Percentiles rank a stretch among this genome's conserved stretches.
phyloP scores from a whole-genome alignment of 2,329 filamentous ascomycete genomes.

The Colletotrichum orchidophilum region DNA sequence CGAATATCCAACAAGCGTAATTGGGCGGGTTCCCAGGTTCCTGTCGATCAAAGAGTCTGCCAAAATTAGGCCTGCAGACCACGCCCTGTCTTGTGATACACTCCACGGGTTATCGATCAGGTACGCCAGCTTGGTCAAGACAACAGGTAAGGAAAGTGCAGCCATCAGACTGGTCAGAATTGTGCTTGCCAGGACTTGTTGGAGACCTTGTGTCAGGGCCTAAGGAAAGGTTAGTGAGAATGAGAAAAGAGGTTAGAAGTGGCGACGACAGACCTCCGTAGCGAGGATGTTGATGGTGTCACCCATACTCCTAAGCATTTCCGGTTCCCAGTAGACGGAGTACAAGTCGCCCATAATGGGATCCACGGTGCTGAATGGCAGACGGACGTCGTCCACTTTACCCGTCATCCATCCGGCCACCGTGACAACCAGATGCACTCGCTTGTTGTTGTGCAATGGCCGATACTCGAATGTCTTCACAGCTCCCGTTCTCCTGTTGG shows the following conservation, averaged over 20 bases:
- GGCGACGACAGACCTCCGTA: constrained; percentile 79
- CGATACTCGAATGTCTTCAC: constrained; percentile 98
- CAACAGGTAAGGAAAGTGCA: constrained; percentile 88
- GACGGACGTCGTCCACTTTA: constrained; percentile 93
- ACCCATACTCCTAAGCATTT: constrained; percentile 98
- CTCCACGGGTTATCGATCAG: constrained; percentile 99
- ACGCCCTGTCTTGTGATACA: constrained; percentile 92
- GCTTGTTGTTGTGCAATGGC: constrained; percentile 96
- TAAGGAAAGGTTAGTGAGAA: constrained; percentile 50
- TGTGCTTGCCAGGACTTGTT: constrained; percentile 92
- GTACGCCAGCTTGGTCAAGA: constrained; percentile 93
- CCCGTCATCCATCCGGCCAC: constrained; percentile 99
- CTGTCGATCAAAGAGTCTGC: constrained; percentile 93
- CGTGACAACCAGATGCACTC: constrained; percentile 94
- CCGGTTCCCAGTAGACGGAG: constrained; percentile 96
- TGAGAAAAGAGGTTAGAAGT: not conserved
- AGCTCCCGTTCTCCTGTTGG: constrained; percentile 86
- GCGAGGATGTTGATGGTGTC: constrained; percentile 98
- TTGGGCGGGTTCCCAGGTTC: constrained; percentile 88
- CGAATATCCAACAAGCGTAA: constrained; percentile 95
- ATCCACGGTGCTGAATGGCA: constrained; percentile 96
- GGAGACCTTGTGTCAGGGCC: constrained; percentile 94
- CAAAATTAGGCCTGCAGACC: constrained; percentile 87
- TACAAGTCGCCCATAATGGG: constrained; percentile 99
- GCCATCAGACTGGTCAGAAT: constrained; percentile 91